Evolutionary conservation across 2,329 filamentous ascomycete species (phyloP).

Genomic region (Phialophora verrucosa): DNA sequence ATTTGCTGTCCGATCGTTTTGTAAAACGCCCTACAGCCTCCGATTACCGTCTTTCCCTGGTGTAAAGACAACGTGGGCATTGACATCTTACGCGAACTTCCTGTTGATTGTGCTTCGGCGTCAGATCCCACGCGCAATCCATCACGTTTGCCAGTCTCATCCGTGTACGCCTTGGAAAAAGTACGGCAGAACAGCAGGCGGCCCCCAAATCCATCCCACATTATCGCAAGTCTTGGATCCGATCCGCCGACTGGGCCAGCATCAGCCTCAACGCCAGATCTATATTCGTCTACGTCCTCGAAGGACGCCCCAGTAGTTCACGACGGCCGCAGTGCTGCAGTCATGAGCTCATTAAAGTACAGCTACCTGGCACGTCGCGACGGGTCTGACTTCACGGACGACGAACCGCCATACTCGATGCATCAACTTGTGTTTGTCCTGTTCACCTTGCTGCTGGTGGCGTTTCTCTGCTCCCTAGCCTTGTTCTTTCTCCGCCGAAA

Average conservation of each 20-base stretch:
- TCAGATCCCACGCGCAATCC: slow-evolving; percentile 19
- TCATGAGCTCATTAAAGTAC: slow-evolving; percentile 31
- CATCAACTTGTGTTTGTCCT: slow-evolving; percentile 80
- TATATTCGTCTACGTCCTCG: slow-evolving; percentile 34
- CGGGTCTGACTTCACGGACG: slow-evolving; percentile 45
- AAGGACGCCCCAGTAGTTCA: slow-evolving; percentile 25
- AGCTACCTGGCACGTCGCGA: slow-evolving; percentile 25
- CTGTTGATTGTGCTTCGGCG: slow-evolving; percentile 14
- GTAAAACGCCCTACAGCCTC: slow-evolving; percentile 26
- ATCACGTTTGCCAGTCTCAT: slow-evolving; percentile 4
- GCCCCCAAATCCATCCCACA: slow-evolving; percentile 26
- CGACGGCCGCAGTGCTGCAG: slow-evolving; percentile 17
- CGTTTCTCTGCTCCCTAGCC: slow-evolving; percentile 68
- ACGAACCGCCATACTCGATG: slow-evolving; percentile 62
- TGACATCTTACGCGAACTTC: slow-evolving; percentile 24
- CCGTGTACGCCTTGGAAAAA: not conserved
- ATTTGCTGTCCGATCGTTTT: slow-evolving; percentile 57
- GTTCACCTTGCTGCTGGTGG: slow-evolving; percentile 76
- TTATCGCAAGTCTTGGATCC: slow-evolving; percentile 24
- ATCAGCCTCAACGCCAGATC: slow-evolving; percentile 31
- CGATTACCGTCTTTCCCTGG: slow-evolving; percentile 24
- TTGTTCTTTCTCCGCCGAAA: slow-evolving; percentile 76
- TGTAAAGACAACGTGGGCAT: slow-evolving; percentile 19
- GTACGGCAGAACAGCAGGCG: slow-evolving; percentile 3
- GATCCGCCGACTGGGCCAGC: slow-evolving; percentile 27